These are phyloP conservation scores for Kluyveromyces marxianus DNA, from an alignment of 1,139 yeast genomes.

Conservation along the genomic window DNA sequence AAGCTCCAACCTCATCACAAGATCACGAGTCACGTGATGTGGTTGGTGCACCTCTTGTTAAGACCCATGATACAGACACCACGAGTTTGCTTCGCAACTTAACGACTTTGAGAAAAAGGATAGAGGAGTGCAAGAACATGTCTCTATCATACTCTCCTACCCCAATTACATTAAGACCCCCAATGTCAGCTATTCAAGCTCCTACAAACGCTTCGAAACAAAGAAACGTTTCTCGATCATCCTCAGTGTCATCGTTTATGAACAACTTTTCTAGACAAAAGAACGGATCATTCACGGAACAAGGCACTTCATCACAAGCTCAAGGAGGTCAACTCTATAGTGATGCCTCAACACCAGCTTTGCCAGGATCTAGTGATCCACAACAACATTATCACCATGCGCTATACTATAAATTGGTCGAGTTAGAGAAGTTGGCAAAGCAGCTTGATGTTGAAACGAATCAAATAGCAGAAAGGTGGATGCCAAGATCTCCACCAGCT, in stretches of 20 bases:
- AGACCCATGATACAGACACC: neutral
- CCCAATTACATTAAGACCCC: neutral
- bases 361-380: neutral
- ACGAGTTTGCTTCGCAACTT: neutral
- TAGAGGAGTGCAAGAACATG: slow-evolving; percentile 9
- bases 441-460: slow-evolving; percentile 6
- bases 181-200: neutral
- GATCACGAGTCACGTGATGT: neutral
- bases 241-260: slow-evolving; percentile 10
- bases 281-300: slow-evolving; percentile 4
- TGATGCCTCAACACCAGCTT: neutral
- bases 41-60: slow-evolving; percentile 1
- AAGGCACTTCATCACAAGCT: neutral
- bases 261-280: slow-evolving; percentile 7
- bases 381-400: slow-evolving; percentile 13
- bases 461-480: neutral
- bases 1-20: neutral
- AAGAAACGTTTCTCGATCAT: slow-evolving; percentile 7
- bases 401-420: slow-evolving; percentile 19
- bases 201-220: neutral
- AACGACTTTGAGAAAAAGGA: slow-evolving; percentile 2
- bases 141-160: neutral
- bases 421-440: slow-evolving; percentile 19
- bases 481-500: slow-evolving; percentile 10
- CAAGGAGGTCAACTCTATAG: no score